Conservation (phyloP, 1,284 basidiomycete species). For the Ganoderma sp. region DNA sequence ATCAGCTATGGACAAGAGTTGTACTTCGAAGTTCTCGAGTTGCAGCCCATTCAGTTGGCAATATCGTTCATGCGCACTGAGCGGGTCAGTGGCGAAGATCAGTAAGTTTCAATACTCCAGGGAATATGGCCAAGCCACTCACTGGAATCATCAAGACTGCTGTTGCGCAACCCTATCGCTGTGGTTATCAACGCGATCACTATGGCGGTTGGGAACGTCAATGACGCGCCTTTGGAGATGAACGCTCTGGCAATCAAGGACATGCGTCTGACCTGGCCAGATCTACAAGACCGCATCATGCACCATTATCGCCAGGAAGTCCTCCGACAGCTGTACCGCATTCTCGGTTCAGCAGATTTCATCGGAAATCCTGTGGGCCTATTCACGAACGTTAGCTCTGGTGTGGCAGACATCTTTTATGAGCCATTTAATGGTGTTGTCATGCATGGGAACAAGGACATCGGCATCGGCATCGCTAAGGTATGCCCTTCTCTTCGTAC, state of each 20-base stretch:
- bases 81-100: slow-evolving; percentile 90
- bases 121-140: slow-evolving; percentile 9
- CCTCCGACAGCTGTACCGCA: slow-evolving; percentile 92
- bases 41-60: slow-evolving; percentile 93
- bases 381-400: slow-evolving; percentile 98
- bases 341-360: slow-evolving; percentile 97
- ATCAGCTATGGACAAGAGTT: slow-evolving; percentile 76
- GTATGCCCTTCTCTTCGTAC: slow-evolving; percentile 46
- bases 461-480: slow-evolving; percentile 97
- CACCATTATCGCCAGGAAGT: slow-evolving; percentile 97
- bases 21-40: slow-evolving; percentile 97
- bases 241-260: slow-evolving; percentile 97
- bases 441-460: slow-evolving; percentile 95
- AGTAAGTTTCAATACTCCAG: slow-evolving; percentile 57
- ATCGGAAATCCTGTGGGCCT: slow-evolving; percentile 92
- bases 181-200: slow-evolving; percentile 94
- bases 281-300: slow-evolving; percentile 84
- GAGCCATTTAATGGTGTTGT: slow-evolving; percentile 98
- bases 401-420: slow-evolving; percentile 99
- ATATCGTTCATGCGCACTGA: slow-evolving; percentile 98
- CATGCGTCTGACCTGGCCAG: slow-evolving; percentile 86
- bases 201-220: slow-evolving; percentile 97
- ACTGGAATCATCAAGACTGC: slow-evolving; percentile 56
- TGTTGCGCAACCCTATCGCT: slow-evolving; percentile 90
- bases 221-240: slow-evolving; percentile 95